Percentiles rank a stretch among this genome's conserved stretches.
Evolutionary conservation across 192 early-diverging fungal genomes (phyloP).

Genomic region (Diversispora epigaea): DNA sequence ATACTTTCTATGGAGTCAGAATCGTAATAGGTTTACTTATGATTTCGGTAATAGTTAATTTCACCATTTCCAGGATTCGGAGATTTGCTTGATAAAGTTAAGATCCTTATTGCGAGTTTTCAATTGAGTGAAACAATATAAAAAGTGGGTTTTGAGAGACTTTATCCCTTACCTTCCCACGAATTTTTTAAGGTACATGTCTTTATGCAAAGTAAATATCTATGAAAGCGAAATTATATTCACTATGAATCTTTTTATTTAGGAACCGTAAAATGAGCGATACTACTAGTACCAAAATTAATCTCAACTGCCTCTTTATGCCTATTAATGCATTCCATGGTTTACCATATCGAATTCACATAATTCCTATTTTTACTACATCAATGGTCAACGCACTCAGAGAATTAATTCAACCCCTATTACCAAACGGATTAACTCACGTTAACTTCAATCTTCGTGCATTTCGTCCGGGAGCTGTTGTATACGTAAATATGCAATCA

Average conservation of each 20-base stretch:
- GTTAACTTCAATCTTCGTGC: too few relatives aligned
- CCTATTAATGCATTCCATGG: too few relatives aligned
- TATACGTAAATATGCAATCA: too few relatives aligned
- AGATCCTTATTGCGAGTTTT: background rate
- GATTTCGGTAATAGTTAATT: background rate
- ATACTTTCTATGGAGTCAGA: background rate
- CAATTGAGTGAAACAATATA: background rate
- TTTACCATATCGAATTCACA: too few relatives aligned
- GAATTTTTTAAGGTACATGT: constrained; percentile 17
- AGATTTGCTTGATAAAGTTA: constrained; percentile 4
- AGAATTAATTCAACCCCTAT: too few relatives aligned
- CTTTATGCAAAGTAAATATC: constrained; percentile 12
- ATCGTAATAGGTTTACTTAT: constrained; percentile 1
- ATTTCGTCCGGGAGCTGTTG: too few relatives aligned
- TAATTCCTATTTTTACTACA: too few relatives aligned
- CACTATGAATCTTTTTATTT: constrained; percentile 27
- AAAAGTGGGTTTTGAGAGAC: background rate
- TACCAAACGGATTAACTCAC: too few relatives aligned
- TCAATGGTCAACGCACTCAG: too few relatives aligned
- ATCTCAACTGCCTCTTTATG: too few relatives aligned
- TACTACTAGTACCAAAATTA: too few relatives aligned
- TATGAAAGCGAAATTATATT: constrained; percentile 11
- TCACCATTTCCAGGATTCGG: background rate
- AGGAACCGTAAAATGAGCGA: constrained; percentile 11
- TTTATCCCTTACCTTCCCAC: constrained; percentile 6